Conservation (phyloP, 164 flowering plant genomes). For the Sextonia rubra region DNA sequence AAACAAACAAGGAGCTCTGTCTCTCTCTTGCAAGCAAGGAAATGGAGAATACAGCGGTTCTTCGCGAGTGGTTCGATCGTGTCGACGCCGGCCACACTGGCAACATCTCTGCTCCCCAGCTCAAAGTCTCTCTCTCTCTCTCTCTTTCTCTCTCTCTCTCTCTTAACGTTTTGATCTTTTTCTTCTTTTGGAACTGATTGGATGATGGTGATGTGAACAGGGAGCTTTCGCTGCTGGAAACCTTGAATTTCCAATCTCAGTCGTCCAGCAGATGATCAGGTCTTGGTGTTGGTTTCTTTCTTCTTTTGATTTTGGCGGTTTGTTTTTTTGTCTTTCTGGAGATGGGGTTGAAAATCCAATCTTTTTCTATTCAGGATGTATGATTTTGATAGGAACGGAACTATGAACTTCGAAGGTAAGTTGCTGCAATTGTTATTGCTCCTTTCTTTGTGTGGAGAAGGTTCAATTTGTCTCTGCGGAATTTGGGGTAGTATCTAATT, state of each 20-base stretch:
- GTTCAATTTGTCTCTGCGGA: too few relatives aligned
- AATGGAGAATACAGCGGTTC: slow-evolving; percentile 50
- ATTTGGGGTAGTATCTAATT: too few relatives aligned
- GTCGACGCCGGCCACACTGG: slow-evolving; percentile 68
- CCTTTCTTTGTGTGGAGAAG: too few relatives aligned
- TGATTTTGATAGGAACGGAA: slow-evolving; percentile 77
- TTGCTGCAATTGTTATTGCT: neutral
- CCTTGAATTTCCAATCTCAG: slow-evolving; percentile 54
- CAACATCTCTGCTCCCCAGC: slow-evolving; percentile 61
- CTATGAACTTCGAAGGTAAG: slow-evolving; percentile 75
- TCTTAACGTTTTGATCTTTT: neutral
- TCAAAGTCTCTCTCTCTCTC: slow-evolving; percentile 39
- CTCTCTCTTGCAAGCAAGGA: neutral
- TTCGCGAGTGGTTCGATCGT: slow-evolving; percentile 74
- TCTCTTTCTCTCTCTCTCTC: neutral
- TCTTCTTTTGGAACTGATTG: neutral
- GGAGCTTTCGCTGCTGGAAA: slow-evolving; percentile 63
- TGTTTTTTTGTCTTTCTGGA: neutral
- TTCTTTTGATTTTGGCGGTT: neutral
- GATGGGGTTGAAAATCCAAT: neutral
- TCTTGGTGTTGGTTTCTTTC: neutral
- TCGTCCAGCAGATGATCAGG: slow-evolving; percentile 95
- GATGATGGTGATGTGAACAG: slow-evolving; percentile 27
- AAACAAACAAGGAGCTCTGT: too few relatives aligned
- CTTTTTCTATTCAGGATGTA: slow-evolving; percentile 50